These are phyloP conservation scores for Apiospora koreana DNA, from an alignment of 2,329 filamentous ascomycete genomes.

Conservation along the genomic window DNA sequence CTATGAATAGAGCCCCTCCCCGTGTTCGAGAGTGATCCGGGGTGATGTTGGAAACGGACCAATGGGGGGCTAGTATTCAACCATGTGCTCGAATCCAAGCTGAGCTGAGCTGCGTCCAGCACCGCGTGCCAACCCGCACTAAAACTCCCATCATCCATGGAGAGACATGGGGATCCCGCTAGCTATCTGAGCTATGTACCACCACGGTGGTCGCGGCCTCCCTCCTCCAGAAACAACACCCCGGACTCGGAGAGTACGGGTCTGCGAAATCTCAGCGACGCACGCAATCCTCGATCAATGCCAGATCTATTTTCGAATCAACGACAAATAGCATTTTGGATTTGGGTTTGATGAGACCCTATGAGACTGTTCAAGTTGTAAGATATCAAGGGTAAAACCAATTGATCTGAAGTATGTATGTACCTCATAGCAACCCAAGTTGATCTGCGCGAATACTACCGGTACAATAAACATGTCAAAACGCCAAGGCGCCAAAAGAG, in stretches of 20 bases:
- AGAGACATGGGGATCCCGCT: constrained; percentile 8
- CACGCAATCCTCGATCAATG: not conserved
- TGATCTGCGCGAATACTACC: not conserved
- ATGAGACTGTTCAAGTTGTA: not conserved
- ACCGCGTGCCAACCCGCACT: not conserved
- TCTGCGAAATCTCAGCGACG: not conserved
- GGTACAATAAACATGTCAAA: not conserved
- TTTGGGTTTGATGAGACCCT: not conserved
- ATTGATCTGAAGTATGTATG: not conserved
- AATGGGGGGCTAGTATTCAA: not conserved
- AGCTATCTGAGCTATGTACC: not conserved
- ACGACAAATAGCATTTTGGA: too few relatives aligned
- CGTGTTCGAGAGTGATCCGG: not conserved
- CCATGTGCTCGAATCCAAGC: not conserved
- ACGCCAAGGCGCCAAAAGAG: not conserved
- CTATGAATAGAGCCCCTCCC: not conserved
- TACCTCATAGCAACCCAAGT: too few relatives aligned
- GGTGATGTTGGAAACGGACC: not conserved
- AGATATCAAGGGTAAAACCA: not conserved
- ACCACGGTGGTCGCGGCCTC: not conserved
- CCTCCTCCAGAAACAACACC: not conserved
- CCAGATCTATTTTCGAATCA: too few relatives aligned
- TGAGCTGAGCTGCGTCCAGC: not conserved
- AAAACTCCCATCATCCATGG: not conserved
- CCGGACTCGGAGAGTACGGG: not conserved